Conservation (phyloP, 2,329 filamentous ascomycete genomes). For the Neonectria hederae region DNA sequence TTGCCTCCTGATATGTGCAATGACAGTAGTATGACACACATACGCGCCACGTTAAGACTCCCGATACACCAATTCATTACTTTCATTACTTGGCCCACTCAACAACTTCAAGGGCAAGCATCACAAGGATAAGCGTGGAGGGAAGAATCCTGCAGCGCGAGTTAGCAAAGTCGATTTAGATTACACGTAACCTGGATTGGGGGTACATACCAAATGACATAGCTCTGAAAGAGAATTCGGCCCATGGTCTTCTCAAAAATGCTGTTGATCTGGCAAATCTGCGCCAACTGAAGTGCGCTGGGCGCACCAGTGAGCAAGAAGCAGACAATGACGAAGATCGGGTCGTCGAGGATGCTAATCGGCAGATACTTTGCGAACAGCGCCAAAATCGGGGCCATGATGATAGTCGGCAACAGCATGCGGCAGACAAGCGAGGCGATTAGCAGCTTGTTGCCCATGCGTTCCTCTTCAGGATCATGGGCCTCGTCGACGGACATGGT, state of each 20-base stretch:
- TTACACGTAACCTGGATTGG: conserved; percentile 23
- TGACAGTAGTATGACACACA: neutral
- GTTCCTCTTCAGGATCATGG: conserved; percentile 74
- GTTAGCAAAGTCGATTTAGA: conserved; percentile 41
- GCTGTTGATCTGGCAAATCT: conserved; percentile 98
- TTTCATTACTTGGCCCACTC: conserved; percentile 74
- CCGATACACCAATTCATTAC: conserved; percentile 21
- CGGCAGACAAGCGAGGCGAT: conserved; percentile 86
- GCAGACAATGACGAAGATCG: conserved; percentile 97
- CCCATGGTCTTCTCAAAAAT: conserved; percentile 97
- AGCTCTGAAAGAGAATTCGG: conserved; percentile 89
- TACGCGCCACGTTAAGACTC: neutral
- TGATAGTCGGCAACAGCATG: conserved; percentile 89
- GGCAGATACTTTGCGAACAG: conserved; percentile 89
- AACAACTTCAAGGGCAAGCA: conserved; percentile 90
- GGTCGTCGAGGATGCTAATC: conserved; percentile 94
- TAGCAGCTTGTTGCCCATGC: conserved; percentile 78
- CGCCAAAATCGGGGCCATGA: conserved; percentile 92
- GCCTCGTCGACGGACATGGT: conserved; percentile 76
- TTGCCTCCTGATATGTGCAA: neutral
- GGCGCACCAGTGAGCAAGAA: conserved; percentile 96
- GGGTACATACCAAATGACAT: conserved; percentile 78
- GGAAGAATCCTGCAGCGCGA: conserved; percentile 78
- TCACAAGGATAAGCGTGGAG: conserved; percentile 88
- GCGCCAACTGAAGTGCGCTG: conserved; percentile 90